Conservation (phyloP, 2,329 filamentous ascomycete genomes). For the Apiospora sp. region DNA sequence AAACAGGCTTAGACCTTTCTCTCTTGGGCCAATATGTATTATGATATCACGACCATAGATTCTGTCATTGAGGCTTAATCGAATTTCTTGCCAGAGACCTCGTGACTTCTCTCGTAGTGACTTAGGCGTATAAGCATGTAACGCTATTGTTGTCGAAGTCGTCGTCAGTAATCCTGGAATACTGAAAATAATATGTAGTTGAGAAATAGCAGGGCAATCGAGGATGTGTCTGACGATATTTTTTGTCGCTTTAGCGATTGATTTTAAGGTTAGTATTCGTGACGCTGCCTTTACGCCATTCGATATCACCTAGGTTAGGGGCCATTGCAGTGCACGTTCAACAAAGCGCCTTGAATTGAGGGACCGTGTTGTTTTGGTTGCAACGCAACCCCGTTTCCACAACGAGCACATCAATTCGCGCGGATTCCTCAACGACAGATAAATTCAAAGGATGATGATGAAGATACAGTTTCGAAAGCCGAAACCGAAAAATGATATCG, state of each 20-base stretch:
- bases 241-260: neutral
- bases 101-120: neutral
- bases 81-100: neutral
- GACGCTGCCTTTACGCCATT: slow-evolving; percentile 13
- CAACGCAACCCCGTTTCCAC: neutral
- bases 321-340: neutral
- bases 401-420: neutral
- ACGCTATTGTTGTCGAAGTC: neutral
- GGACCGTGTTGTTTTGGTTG: neutral
- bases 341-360: neutral
- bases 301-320: neutral
- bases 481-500: neutral
- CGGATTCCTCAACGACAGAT: neutral
- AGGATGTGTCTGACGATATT: neutral
- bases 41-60: slow-evolving; percentile 23
- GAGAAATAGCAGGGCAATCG: neutral
- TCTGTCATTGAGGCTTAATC: slow-evolving; percentile 13
- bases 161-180: neutral
- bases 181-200: neutral
- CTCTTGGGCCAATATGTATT: neutral
- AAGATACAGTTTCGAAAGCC: neutral
- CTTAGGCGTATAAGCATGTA: neutral
- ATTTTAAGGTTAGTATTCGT: neutral
- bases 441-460: neutral
- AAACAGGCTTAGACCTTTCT: neutral